Evolutionary conservation across 306 rosid species (phyloP).

Genomic region (barrel medic (Medicago truncatula)): MtrunA17r5.0-ANR NC_053044.1:5613501-5614000

Average conservation of each 20-base stretch:
- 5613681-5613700: neutral
- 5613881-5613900: neutral
- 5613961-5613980: neutral
- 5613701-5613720: slow-evolving; percentile 4
- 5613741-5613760: slow-evolving; percentile 41
- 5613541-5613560: slow-evolving; percentile 42
- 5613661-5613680: slow-evolving; percentile 55
- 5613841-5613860: neutral
- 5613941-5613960: neutral
- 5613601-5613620: slow-evolving; percentile 53
- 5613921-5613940: neutral
- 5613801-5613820: slow-evolving; percentile 65
- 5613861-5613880: neutral
- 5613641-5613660: slow-evolving; percentile 57
- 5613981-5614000: slow-evolving; percentile 19
- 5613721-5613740: neutral
- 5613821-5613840: neutral
- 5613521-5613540: slow-evolving; percentile 50
- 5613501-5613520: slow-evolving; percentile 56
- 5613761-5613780: slow-evolving; percentile 76
- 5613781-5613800: slow-evolving; percentile 59
- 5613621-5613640: slow-evolving; percentile 47
- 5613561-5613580: slow-evolving; percentile 55
- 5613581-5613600: slow-evolving; percentile 60
- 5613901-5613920: slow-evolving; percentile 4